Conservation (phyloP, 495 filamentous ascomycete species). For the Pseudomonodictys pantanalensis region DNA sequence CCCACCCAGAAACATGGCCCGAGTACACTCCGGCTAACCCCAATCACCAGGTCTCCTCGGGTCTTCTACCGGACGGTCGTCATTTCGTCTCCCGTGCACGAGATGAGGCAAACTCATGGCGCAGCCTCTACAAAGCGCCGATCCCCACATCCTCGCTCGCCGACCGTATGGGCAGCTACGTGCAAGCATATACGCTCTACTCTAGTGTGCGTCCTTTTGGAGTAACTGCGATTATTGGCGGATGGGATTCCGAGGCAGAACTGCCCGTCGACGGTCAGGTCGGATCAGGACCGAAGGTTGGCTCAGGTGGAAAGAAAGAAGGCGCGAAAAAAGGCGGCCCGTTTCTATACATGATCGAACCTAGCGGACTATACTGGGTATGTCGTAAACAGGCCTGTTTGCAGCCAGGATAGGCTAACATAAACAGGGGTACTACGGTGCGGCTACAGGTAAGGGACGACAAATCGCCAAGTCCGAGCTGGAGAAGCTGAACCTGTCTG, state of each 20-base stretch:
- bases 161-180: constrained; percentile 86
- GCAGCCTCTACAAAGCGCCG: constrained; percentile 82
- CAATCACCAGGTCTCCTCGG: constrained; percentile 81
- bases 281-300: constrained; percentile 69
- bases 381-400: constrained; percentile 5
- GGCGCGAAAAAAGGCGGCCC: constrained; percentile 80
- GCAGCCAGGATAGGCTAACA: constrained; percentile 23
- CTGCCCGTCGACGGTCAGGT: constrained; percentile 81
- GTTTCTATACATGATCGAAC: constrained; percentile 96
- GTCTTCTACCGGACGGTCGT: constrained; percentile 88
- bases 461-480: constrained; percentile 96
- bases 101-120: constrained; percentile 87
- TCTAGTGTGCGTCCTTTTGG: constrained; percentile 94
- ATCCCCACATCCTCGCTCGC: constrained; percentile 85
- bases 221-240: constrained; percentile 89
- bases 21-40: too few species aligned
- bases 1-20: not conserved
- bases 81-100: constrained; percentile 93
- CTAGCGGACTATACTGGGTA: constrained; percentile 93
- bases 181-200: constrained; percentile 96
- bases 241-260: constrained; percentile 84
- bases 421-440: constrained; percentile 85
- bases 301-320: constrained; percentile 74
- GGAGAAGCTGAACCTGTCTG: constrained; percentile 90
- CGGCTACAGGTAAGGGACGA: constrained; percentile 91